phyloP scores from a whole-genome alignment of 2,329 filamentous ascomycete genomes.

The Decorospora gaudefroyi region DNA sequence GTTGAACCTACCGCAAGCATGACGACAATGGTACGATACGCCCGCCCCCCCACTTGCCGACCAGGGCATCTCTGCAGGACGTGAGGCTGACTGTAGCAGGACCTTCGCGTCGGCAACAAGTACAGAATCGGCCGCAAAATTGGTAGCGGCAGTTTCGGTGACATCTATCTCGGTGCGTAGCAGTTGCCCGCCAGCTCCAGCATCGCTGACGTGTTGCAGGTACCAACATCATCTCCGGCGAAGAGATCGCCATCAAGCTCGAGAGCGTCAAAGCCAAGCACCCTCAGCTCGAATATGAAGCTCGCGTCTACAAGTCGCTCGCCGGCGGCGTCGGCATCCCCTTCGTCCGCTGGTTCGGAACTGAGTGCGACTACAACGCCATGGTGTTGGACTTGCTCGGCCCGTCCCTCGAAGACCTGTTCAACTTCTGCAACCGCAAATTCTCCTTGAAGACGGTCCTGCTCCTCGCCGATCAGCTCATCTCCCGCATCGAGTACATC shows the following conservation, averaged over 20 bases:
- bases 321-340: slow-evolving; percentile 97
- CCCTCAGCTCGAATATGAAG: slow-evolving; percentile 97
- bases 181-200: slow-evolving; percentile 5
- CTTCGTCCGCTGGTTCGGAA: slow-evolving; percentile 99
- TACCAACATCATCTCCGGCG: slow-evolving; percentile 99
- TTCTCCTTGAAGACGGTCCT: slow-evolving; percentile 99
- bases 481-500: slow-evolving; percentile 99
- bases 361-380: slow-evolving; percentile 99
- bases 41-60: slow-evolving; percentile 42
- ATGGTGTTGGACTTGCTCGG: slow-evolving; percentile 98
- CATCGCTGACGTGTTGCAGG: slow-evolving; percentile 57
- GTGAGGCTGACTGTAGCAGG: slow-evolving; percentile 60
- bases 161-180: slow-evolving; percentile 82
- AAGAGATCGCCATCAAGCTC: slow-evolving; percentile 99
- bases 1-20: slow-evolving; percentile 51
- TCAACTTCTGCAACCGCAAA: slow-evolving; percentile 99
- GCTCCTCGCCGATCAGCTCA: slow-evolving; percentile 94
- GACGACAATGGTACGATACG: slow-evolving; percentile 64
- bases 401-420: slow-evolving; percentile 93
- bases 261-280: slow-evolving; percentile 99
- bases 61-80: slow-evolving; percentile 18
- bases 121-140: slow-evolving; percentile 99
- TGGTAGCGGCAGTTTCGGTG: slow-evolving; percentile 94
- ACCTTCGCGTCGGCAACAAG: slow-evolving; percentile 98
- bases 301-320: slow-evolving; percentile 85